These are phyloP conservation scores for Actinomortierella ambigua DNA, from an alignment of 371 early-diverging fungal species.

Conservation along the genomic window DNA sequence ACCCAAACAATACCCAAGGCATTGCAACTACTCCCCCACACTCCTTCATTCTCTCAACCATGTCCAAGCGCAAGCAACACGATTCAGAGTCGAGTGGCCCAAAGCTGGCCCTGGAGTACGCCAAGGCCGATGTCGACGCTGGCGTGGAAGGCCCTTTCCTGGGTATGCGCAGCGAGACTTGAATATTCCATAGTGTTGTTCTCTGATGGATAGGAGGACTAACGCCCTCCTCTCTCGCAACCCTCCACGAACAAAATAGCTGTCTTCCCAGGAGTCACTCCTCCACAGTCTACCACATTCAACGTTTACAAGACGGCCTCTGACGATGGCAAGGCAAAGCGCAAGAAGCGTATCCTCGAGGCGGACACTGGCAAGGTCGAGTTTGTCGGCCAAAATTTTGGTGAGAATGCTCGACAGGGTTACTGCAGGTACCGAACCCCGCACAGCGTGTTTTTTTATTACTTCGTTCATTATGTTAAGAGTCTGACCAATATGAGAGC, in stretches of 20 bases:
- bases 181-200: no score
- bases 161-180: slow-evolving; percentile 14
- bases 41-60: no score
- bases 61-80: no score
- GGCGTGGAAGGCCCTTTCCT: slow-evolving; percentile 39
- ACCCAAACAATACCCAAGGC: no score
- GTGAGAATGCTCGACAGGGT: slow-evolving; percentile 52
- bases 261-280: slow-evolving; percentile 49
- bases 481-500: no score
- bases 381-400: slow-evolving; percentile 73
- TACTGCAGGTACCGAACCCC: slow-evolving; percentile 53
- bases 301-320: slow-evolving; percentile 47
- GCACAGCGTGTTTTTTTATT: slow-evolving; percentile 8
- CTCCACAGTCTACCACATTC: slow-evolving; percentile 48
- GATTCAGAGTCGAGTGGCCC: no score
- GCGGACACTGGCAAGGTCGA: slow-evolving; percentile 78
- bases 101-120: slow-evolving; percentile 29
- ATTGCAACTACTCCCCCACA: no score
- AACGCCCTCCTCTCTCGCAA: background rate
- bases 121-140: slow-evolving; percentile 30
- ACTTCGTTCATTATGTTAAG: background rate
- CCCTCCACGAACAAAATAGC: slow-evolving; percentile 16
- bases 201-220: no score
- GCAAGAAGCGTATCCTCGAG: slow-evolving; percentile 52
- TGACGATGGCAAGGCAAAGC: slow-evolving; percentile 45